Evolutionary conservation across 768 basidiomycete species (phyloP), one percentile per base, ranked within the genome.

Genomic region (Chalciporus sphaerocephalus): DNA sequence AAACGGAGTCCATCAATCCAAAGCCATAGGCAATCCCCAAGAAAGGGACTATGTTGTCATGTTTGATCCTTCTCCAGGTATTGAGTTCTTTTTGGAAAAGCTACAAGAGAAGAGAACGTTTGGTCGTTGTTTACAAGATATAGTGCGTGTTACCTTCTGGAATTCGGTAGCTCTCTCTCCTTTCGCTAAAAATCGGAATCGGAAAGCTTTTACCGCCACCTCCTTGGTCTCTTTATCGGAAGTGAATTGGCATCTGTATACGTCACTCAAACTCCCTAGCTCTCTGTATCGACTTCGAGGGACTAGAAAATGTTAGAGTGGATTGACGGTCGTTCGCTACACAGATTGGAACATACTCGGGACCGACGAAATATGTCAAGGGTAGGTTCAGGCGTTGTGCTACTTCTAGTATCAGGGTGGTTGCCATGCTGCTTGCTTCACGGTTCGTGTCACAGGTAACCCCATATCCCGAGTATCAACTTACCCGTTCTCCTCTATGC

Each of bases 21-120:
- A 65, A 65, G 21, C 54, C 58, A 5, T 42, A 17, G 0, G 50
- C 51, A n/a, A 54, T 44, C 16, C 64, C 64, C 25, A 53, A 47
- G 18, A 64, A 50, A 1, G 60, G 60, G 6, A 65, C 43, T 2
- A 65, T 44, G 18, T 61, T 54, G 18, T 30, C 33, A 42, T 65
- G 64, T 6, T 35, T 23, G 3, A 65, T 37, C 35, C 28, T 38
- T 32, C 33, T 54, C 64, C 58, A 65, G 4, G 58, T 40, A 11
- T 47, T 38, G n/a, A 65, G 45, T 34, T 61, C 63, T 22, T 53
- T 25, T 24, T 48, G 46, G 25, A 59, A 21, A 18, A 46, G 28
- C 62, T 57, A 25, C 15, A 17, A 34, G 18, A n/a, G 30, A 32
- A n/a, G 30, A n/a, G 30, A 15, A 15, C n/a, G 5, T 32, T 32